phyloP scores from a whole-genome alignment of 2,329 filamentous ascomycete genomes.

The Golovinomyces cichoracearum region DNA sequence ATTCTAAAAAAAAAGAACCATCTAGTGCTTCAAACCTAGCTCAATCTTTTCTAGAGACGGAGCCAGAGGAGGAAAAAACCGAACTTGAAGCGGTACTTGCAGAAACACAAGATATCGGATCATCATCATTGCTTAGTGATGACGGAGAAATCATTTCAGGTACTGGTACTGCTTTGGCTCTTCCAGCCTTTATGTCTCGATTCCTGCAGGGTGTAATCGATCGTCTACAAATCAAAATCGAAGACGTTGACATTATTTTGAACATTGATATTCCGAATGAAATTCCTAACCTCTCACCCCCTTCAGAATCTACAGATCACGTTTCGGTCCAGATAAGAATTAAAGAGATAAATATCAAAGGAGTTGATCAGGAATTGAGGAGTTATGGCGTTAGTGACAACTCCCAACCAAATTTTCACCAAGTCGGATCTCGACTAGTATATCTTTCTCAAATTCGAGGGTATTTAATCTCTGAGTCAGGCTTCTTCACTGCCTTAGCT shows the following conservation, averaged over 20 bases:
- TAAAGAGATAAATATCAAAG: conserved; percentile 39
- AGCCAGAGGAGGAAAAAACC: conserved; percentile 36
- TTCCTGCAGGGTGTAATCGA: conserved; percentile 53
- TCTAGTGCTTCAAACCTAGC: conserved; percentile 38
- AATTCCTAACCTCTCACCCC: conserved; percentile 13
- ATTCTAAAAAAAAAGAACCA: conserved; percentile 27
- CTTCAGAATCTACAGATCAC: conserved; percentile 21
- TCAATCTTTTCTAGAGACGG: conserved; percentile 50
- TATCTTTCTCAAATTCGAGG: conserved; percentile 37
- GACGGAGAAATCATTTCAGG: conserved; percentile 34
- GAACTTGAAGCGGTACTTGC: conserved; percentile 42
- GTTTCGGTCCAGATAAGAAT: conserved; percentile 40
- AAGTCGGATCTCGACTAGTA: conserved; percentile 39
- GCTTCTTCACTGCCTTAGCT: conserved; percentile 34
- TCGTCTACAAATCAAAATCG: conserved; percentile 39
- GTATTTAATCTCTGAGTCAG: conserved; percentile 39
- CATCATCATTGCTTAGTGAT: conserved; percentile 33
- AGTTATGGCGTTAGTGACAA: background rate
- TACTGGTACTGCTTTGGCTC: conserved; percentile 42
- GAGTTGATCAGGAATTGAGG: conserved; percentile 23
- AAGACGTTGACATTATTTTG: conserved; percentile 37
- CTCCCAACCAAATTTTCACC: conserved; percentile 17
- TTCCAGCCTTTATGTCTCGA: conserved; percentile 43
- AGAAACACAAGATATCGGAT: conserved; percentile 34
- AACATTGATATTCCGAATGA: conserved; percentile 33